Percentiles rank a stretch among this genome's conserved stretches.
Evolutionary conservation across 129 eudicot species (phyloP).

Genomic region (Flaveria ramosissima): DNA sequence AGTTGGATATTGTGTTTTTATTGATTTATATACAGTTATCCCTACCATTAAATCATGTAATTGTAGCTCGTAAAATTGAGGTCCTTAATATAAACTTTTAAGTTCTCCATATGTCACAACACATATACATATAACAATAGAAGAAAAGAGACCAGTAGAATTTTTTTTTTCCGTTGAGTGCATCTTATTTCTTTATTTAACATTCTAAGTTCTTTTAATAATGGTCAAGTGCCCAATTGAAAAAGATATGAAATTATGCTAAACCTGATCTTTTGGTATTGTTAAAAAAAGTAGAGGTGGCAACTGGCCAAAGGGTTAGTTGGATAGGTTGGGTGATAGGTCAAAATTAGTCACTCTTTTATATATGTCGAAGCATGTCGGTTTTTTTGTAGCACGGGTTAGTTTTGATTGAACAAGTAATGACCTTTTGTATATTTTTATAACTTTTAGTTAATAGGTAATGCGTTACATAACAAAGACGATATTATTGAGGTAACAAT

Average conservation of each 20-base stretch:
- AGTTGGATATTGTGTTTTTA: background rate
- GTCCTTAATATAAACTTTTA: background rate
- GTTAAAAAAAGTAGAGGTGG: too few relatives aligned
- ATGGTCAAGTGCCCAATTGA: too few relatives aligned
- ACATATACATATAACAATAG: conserved; percentile 80
- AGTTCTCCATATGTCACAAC: conserved; percentile 39
- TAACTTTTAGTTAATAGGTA: too few relatives aligned
- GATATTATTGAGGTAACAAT: background rate
- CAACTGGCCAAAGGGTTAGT: too few relatives aligned
- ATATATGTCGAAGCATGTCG: too few relatives aligned
- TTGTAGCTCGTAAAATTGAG: background rate
- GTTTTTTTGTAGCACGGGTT: too few relatives aligned
- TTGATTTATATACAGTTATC: background rate
- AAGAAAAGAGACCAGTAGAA: conserved; percentile 93
- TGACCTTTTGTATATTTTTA: too few relatives aligned
- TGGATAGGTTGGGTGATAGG: background rate
- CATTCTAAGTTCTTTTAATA: conserved; percentile 17
- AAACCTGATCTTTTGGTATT: too few relatives aligned
- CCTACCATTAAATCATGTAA: background rate
- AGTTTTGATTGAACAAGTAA: too few relatives aligned
- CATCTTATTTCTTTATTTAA: conserved; percentile 27
- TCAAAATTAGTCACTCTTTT: background rate
- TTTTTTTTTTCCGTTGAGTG: conserved; percentile 64
- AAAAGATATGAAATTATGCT: too few relatives aligned
- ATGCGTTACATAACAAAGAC: too few relatives aligned